Percentiles rank a stretch among this genome's conserved stretches.
These are phyloP conservation scores for Lichtheimia corymbifera DNA, from an alignment of 371 early-diverging fungal species.

Conservation along the genomic window DNA sequence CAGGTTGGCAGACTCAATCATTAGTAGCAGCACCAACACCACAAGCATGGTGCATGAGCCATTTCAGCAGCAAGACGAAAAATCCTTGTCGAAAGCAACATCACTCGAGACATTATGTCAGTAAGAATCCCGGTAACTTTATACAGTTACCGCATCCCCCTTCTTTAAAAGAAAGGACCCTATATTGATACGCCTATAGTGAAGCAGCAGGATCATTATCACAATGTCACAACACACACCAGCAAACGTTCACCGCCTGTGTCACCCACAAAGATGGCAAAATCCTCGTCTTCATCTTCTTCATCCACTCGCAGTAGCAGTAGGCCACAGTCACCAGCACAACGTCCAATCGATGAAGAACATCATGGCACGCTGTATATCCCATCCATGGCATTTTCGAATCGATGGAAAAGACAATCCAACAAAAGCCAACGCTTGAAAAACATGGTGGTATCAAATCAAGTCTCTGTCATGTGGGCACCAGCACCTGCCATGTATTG, in stretches of 20 bases:
- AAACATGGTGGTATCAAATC: slow-evolving; percentile 12
- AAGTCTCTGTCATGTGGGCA: slow-evolving; percentile 27
- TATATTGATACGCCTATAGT: neutral
- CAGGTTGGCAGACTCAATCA: neutral
- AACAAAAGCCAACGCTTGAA: neutral
- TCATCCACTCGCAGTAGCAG: neutral
- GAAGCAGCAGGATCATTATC: slow-evolving; percentile 9
- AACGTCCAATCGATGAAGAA: neutral
- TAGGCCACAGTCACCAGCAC: neutral
- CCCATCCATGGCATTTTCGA: neutral
- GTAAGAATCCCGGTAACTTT: neutral
- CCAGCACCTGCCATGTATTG: slow-evolving; percentile 84
- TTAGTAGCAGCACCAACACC: neutral
- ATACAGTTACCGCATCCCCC: neutral
- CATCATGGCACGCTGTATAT: neutral
- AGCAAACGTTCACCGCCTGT: slow-evolving; percentile 7
- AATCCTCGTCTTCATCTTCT: neutral
- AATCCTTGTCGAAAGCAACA: neutral
- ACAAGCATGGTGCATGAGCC: neutral
- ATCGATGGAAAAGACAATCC: neutral
- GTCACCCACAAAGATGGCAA: slow-evolving; percentile 4
- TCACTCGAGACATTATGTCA: neutral
- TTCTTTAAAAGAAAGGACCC: neutral
- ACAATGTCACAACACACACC: neutral
- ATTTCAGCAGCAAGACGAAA: neutral